phyloP scores from a whole-genome alignment of 2,329 filamentous ascomycete genomes.

The Xylariaceae sp. region DNA sequence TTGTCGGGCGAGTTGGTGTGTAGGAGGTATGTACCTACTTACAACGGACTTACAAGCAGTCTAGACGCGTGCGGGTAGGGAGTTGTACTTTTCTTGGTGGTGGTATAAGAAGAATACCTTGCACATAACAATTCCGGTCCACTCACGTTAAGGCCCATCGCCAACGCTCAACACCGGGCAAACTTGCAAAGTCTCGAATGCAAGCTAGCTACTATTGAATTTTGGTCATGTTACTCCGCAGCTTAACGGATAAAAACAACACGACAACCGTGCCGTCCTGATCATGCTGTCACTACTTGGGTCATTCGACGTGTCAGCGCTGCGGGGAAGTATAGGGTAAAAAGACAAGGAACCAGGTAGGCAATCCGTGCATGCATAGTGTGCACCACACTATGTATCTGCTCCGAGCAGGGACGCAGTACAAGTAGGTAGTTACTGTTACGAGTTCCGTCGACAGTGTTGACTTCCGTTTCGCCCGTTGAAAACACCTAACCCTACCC shows the following conservation, averaged over 20 bases:
- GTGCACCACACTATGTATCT: background rate
- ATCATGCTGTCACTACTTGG: slow-evolving; percentile 13
- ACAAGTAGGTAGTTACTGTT: too few species aligned
- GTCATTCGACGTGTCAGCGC: slow-evolving; percentile 15
- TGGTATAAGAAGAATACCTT: too few species aligned
- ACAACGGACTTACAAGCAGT: background rate
- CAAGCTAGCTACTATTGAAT: slow-evolving; percentile 1
- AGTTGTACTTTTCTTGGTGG: background rate
- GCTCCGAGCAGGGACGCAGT: too few species aligned
- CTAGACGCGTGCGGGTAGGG: background rate
- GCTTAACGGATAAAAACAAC: slow-evolving; percentile 5
- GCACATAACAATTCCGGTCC: background rate
- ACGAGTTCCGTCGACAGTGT: too few species aligned
- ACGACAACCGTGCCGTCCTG: slow-evolving; percentile 10
- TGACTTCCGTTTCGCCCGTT: too few species aligned
- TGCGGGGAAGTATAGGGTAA: slow-evolving; percentile 1
- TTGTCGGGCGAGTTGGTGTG: background rate
- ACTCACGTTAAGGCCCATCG: background rate
- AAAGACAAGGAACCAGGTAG: background rate
- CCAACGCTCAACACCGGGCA: background rate
- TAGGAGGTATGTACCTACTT: background rate
- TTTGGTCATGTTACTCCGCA: slow-evolving; percentile 4
- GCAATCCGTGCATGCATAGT: background rate
- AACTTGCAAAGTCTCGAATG: background rate
- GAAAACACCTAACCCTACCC: background rate